A percentile compares a stretch with the other conserved stretches of the same genome.
Conservation (phyloP, 257 asterid genomes). For the Solanum bukasovii region DNA sequence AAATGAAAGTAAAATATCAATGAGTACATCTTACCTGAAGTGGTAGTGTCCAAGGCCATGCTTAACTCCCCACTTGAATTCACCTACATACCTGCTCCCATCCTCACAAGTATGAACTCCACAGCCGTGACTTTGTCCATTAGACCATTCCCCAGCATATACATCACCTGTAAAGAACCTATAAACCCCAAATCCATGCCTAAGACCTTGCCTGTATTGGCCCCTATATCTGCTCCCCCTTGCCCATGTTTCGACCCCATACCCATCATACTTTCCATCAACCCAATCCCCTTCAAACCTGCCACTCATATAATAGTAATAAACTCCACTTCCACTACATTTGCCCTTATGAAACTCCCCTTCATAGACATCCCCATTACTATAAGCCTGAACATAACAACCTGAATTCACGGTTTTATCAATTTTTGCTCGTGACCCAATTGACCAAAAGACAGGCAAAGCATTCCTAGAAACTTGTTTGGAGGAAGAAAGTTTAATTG, state of each 20-base stretch:
- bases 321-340: conserved; percentile 90
- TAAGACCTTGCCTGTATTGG: conserved; percentile 33
- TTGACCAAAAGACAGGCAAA: conserved; percentile 90
- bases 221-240: conserved; percentile 41
- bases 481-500: conserved; percentile 42
- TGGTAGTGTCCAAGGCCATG: conserved; percentile 48
- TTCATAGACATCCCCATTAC: conserved; percentile 93
- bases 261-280: conserved; percentile 41
- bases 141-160: conserved; percentile 45
- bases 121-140: conserved; percentile 41
- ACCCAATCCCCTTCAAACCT: conserved; percentile 48
- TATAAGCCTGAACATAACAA: conserved; percentile 68
- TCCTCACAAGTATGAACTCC: conserved; percentile 42
- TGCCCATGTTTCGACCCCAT: conserved; percentile 51
- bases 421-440: conserved; percentile 50
- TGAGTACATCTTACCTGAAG: conserved; percentile 20
- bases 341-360: conserved; percentile 93
- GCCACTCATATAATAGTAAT: conserved; percentile 90
- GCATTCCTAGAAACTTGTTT: conserved; percentile 29
- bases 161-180: conserved; percentile 37
- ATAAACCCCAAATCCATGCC: conserved; percentile 40
- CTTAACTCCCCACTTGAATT: conserved; percentile 45
- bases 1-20: background rate
- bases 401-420: conserved; percentile 65
- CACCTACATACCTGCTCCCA: conserved; percentile 36